phyloP scores from a whole-genome alignment of 1,284 basidiomycete species.

The Sporisorium iseilematis-ciliati region DNA sequence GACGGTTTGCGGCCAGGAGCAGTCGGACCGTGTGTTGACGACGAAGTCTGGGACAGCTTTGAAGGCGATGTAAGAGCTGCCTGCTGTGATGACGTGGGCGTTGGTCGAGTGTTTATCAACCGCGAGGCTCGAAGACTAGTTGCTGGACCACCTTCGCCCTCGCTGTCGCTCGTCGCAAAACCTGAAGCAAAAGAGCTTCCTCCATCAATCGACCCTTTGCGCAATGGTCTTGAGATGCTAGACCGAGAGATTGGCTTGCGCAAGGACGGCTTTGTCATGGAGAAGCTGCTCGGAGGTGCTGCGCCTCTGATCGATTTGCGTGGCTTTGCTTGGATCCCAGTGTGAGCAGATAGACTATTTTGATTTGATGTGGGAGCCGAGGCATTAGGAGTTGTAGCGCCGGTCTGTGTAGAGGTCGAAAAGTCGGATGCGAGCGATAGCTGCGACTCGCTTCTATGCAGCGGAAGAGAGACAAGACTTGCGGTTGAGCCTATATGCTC shows the following conservation, averaged over 20 bases:
- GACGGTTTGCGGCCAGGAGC: constrained; percentile 30
- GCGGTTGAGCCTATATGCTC: constrained; percentile 50
- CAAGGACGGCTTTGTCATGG: constrained; percentile 32
- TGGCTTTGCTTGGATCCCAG: constrained; percentile 12
- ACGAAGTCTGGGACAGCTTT: constrained; percentile 23
- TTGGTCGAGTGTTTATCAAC: constrained; percentile 18
- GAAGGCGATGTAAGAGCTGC: constrained; percentile 17
- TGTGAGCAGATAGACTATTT: constrained; percentile 3
- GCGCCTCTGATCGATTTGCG: constrained; percentile 38
- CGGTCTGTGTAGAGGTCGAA: constrained; percentile 25
- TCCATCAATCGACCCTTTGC: constrained; percentile 31
- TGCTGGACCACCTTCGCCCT: constrained; percentile 37
- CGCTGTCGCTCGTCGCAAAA: constrained; percentile 57
- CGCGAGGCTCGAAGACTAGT: constrained; percentile 25
- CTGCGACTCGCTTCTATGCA: constrained; percentile 34
- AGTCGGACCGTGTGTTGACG: constrained; percentile 5
- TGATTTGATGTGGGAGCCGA: not conserved
- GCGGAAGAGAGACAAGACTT: constrained; percentile 52
- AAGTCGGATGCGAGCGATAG: constrained; percentile 22
- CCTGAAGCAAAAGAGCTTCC: constrained; percentile 29
- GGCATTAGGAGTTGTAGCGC: not conserved
- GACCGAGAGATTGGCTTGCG: constrained; percentile 38
- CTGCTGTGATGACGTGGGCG: not conserved
- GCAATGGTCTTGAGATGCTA: constrained; percentile 47
- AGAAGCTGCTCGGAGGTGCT: constrained; percentile 55